phyloP scores from a whole-genome alignment of 345 rosid species.

The Citropsis articulata region DNA sequence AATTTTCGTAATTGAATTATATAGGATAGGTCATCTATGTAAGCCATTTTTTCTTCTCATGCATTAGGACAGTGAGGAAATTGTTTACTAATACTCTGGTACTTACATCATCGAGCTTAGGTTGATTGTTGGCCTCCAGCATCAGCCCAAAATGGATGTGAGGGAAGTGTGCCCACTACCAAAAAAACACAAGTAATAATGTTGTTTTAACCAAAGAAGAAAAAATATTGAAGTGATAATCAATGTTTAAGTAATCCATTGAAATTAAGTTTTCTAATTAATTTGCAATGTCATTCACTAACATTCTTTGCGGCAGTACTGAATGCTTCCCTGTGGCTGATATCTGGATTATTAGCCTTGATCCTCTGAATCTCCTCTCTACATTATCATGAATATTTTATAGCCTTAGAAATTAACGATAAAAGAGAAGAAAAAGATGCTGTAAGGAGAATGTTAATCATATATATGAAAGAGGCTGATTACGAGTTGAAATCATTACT shows the following conservation, averaged over 20 bases:
- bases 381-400: background rate
- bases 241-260: background rate
- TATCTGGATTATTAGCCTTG: slow-evolving; percentile 92
- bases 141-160: slow-evolving; percentile 85
- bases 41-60: too few species aligned
- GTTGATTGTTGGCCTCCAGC: slow-evolving; percentile 72
- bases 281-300: slow-evolving; percentile 21
- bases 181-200: background rate
- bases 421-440: background rate
- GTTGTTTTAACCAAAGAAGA: slow-evolving; percentile 2
- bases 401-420: background rate
- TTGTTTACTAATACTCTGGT: background rate
- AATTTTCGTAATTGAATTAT: too few species aligned
- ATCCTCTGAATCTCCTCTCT: slow-evolving; percentile 99
- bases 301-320: slow-evolving; percentile 99
- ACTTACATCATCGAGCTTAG: slow-evolving; percentile 56
- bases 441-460: background rate
- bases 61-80: too few species aligned
- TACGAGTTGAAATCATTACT: slow-evolving; percentile 37
- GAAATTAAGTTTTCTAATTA: background rate
- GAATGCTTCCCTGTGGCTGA: slow-evolving; percentile 97
- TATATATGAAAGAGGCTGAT: background rate
- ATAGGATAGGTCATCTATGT: background rate
- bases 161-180: slow-evolving; percentile 96
- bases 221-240: background rate